These are phyloP conservation scores for Zizania latifolia DNA, from an alignment of 176 grass and related monocot genomes.

Conservation along the genomic window DNA sequence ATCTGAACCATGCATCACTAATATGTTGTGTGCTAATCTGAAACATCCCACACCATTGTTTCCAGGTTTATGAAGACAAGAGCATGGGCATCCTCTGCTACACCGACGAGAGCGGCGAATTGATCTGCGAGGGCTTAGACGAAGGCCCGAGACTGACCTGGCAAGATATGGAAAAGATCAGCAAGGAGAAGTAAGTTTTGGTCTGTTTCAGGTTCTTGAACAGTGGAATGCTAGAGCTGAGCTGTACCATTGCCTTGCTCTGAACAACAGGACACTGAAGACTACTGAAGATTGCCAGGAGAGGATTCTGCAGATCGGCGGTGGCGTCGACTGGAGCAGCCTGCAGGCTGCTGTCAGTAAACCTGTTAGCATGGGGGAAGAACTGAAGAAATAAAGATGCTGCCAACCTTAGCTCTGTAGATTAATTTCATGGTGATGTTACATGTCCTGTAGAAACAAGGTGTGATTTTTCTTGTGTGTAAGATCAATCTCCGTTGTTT, in stretches of 20 bases:
- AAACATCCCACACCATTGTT: not conserved
- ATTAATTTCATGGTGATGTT: not conserved
- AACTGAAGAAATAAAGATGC: slow-evolving; percentile 27
- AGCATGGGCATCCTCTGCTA: slow-evolving; percentile 46
- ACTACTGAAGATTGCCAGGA: not conserved
- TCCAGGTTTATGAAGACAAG: slow-evolving; percentile 55
- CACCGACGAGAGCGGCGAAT: slow-evolving; percentile 40
- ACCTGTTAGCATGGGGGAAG: slow-evolving; percentile 7
- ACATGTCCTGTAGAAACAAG: not conserved
- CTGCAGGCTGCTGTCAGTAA: slow-evolving; percentile 11
- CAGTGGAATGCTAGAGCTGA: not conserved
- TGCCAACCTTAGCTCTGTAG: not conserved
- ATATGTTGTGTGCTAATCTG: not conserved
- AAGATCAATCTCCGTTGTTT: not conserved
- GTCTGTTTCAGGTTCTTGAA: not conserved
- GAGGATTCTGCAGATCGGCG: not conserved
- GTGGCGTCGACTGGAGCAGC: slow-evolving; percentile 1
- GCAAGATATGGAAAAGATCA: slow-evolving; percentile 37
- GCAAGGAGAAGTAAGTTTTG: slow-evolving; percentile 35
- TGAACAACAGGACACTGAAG: slow-evolving; percentile 9
- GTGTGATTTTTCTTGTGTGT: not conserved
- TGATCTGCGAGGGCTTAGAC: slow-evolving; percentile 49
- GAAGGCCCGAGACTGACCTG: slow-evolving; percentile 45
- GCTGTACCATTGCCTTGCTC: not conserved
- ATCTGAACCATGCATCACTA: slow-evolving; percentile 18